phyloP scores from a whole-genome alignment of 202 grass and related monocot genomes.

The Schoenoplectus triqueter region DNA sequence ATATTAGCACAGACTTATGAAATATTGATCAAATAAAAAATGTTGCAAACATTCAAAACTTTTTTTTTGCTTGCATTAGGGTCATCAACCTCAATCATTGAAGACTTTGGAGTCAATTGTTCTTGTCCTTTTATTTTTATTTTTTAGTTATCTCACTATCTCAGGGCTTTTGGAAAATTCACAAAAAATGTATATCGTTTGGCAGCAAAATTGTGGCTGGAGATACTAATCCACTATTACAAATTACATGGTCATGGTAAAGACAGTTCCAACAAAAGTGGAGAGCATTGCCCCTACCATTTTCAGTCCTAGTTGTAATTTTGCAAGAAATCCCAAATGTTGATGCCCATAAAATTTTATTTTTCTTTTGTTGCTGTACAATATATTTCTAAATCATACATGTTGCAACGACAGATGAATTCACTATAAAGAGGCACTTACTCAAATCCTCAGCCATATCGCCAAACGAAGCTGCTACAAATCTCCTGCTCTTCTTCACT shows the following conservation, averaged over 20 bases:
- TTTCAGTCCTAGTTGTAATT: neutral
- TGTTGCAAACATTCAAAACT: neutral
- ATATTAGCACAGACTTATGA: neutral
- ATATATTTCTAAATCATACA: neutral
- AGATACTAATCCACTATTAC: neutral
- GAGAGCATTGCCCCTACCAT: neutral
- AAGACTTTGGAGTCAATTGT: neutral
- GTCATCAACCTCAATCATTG: neutral
- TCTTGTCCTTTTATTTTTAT: neutral
- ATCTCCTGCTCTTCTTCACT: slow-evolving; percentile 49
- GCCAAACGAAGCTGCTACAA: slow-evolving; percentile 71
- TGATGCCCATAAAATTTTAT: neutral
- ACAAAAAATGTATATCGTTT: neutral
- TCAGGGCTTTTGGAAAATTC: neutral
- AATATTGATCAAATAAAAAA: slow-evolving; percentile 10
- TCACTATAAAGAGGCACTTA: slow-evolving; percentile 2
- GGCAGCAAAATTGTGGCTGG: neutral
- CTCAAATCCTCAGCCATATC: slow-evolving; percentile 61
- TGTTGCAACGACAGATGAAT: neutral
- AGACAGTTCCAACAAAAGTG: neutral
- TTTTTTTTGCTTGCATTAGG: neutral
- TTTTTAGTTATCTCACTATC: neutral
- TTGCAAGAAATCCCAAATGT: slow-evolving; percentile 13
- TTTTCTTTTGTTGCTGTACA: neutral
- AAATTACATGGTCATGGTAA: too few species aligned